These are phyloP conservation scores for Ophiostoma quercus DNA, from an alignment of 2,329 filamentous ascomycete species.

Conservation along the genomic window DNA sequence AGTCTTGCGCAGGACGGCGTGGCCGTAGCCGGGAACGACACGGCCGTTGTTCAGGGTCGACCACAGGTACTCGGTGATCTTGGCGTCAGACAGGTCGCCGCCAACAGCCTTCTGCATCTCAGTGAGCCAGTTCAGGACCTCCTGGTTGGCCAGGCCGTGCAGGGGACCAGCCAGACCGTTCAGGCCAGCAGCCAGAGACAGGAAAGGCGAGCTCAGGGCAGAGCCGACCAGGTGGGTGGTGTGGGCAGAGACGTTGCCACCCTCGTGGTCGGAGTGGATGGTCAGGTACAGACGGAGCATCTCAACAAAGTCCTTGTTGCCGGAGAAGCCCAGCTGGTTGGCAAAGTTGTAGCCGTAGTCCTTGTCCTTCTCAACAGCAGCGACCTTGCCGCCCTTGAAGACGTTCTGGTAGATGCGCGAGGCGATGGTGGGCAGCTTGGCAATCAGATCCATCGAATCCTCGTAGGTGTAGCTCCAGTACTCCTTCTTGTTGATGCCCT, in stretches of 20 bases:
- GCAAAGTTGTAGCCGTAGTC: conserved; percentile 99
- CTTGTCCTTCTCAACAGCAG: conserved; percentile 94
- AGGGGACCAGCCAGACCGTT: conserved; percentile 98
- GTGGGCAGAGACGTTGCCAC: conserved; percentile 97
- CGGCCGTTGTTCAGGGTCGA: conserved; percentile 90
- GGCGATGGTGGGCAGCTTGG: conserved; percentile 97
- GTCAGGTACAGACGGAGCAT: conserved; percentile 98
- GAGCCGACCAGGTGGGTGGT: conserved; percentile 97
- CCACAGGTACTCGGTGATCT: conserved; percentile 99
- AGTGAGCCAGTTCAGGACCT: conserved; percentile 97
- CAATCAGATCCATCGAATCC: conserved; percentile 99
- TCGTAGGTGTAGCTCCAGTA: conserved; percentile 99
- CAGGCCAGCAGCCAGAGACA: conserved; percentile 91
- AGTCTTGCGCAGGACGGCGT: conserved; percentile 98
- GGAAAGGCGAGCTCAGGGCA: conserved; percentile 94
- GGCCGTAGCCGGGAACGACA: conserved; percentile 96
- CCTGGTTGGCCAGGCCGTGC: conserved; percentile 98
- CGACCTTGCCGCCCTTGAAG: conserved; percentile 99
- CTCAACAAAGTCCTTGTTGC: conserved; percentile 96
- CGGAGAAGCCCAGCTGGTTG: conserved; percentile 96
- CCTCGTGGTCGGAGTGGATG: conserved; percentile 99
- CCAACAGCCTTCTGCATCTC: conserved; percentile 97
- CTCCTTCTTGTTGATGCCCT: conserved; percentile 98
- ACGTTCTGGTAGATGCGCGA: conserved; percentile 99
- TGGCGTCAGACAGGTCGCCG: conserved; percentile 90